Evolutionary conservation across 140 eudicot species (phyloP).

Genomic region (Anethum foeniculum): DNA sequence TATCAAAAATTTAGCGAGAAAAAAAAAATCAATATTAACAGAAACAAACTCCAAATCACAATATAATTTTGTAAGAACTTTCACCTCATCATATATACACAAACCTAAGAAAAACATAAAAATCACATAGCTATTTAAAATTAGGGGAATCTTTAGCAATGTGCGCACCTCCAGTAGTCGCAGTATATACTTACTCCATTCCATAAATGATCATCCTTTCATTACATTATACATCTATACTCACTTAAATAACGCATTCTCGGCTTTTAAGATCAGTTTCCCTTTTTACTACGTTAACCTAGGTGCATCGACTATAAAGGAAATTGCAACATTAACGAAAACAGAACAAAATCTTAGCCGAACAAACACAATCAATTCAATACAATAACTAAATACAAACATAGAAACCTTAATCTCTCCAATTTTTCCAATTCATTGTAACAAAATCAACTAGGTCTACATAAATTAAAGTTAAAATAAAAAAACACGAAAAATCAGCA

Average conservation of each 20-base stretch:
- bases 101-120: neutral
- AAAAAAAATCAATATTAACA: neutral
- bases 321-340: neutral
- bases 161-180: neutral
- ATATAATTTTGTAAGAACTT: neutral
- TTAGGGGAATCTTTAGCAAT: neutral
- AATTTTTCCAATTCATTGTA: neutral
- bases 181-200: neutral
- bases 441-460: neutral
- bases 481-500: neutral
- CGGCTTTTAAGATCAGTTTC: neutral
- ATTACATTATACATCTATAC: neutral
- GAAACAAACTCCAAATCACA: neutral
- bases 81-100: neutral
- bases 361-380: neutral
- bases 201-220: neutral
- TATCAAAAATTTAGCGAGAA: slow-evolving; percentile 8
- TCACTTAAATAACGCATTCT: neutral
- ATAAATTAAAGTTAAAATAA: too few species aligned
- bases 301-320: neutral
- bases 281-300: neutral
- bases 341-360: neutral
- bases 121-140: neutral
- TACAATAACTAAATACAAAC: neutral
- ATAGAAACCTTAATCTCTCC: neutral